These are phyloP conservation scores for Hordeum pubiflorum DNA, from an alignment of 202 grass and related monocot species.

Conservation along the genomic window DNA sequence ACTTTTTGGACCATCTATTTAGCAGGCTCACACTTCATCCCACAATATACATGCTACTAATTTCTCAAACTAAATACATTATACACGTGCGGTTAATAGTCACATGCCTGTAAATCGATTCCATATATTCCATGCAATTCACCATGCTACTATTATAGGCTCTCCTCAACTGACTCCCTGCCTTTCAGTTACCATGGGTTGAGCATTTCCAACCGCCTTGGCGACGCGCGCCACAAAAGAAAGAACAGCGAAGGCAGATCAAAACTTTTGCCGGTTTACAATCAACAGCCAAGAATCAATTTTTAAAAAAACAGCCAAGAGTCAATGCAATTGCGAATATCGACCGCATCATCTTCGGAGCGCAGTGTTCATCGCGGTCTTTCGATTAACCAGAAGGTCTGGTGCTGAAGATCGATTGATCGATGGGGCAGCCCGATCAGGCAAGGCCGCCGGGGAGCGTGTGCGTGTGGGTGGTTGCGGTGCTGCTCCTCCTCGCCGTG, in stretches of 20 bases:
- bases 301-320: background rate
- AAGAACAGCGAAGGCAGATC: constrained; percentile 15
- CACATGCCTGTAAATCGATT: background rate
- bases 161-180: constrained; percentile 12
- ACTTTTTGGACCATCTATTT: background rate
- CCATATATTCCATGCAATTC: background rate
- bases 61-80: background rate
- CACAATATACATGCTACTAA: background rate
- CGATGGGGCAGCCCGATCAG: constrained; percentile 10
- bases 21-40: background rate
- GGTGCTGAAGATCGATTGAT: background rate
- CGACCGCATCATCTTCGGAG: background rate
- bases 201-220: constrained; percentile 25
- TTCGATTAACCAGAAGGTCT: background rate
- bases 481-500: constrained; percentile 26
- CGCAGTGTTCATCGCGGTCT: background rate
- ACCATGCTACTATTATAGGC: constrained; percentile 24
- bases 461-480: constrained; percentile 37
- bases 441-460: constrained; percentile 9
- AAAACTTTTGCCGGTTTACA: constrained; percentile 3
- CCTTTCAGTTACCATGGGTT: constrained; percentile 23
- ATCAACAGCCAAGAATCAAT: background rate
- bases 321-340: background rate
- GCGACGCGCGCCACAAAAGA: background rate
- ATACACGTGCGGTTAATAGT: background rate